phyloP scores from a whole-genome alignment of 2,329 filamentous ascomycete species.

The Penicillium freii region DNA sequence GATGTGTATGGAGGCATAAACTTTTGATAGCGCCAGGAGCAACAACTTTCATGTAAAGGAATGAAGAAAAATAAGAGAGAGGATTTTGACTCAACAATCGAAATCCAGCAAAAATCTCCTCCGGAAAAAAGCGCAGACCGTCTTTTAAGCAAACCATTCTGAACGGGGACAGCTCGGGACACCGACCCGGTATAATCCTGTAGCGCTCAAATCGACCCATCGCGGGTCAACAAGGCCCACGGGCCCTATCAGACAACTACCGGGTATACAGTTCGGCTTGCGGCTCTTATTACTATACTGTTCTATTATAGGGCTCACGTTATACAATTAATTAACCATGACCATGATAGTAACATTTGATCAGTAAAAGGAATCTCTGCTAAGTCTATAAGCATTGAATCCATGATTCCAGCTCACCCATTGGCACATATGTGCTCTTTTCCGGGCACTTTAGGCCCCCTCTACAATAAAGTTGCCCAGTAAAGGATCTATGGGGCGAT shows the following conservation, averaged over 20 bases:
- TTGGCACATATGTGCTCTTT: no score
- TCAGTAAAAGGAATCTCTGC: neutral
- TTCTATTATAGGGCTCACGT: no score
- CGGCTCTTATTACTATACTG: neutral
- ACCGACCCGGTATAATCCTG: slow-evolving; percentile 12
- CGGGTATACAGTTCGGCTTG: neutral
- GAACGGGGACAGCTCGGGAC: slow-evolving; percentile 13
- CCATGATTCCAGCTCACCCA: neutral
- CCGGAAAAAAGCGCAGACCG: slow-evolving; percentile 7
- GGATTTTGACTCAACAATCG: neutral
- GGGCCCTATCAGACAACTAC: neutral
- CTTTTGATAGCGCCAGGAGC: neutral
- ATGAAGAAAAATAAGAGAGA: neutral
- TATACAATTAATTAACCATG: no score
- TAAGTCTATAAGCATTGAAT: neutral
- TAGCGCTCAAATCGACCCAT: slow-evolving; percentile 4
- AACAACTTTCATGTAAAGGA: neutral
- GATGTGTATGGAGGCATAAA: neutral
- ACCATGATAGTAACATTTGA: neutral
- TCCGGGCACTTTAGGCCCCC: neutral
- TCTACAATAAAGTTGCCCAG: neutral
- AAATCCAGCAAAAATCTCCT: neutral
- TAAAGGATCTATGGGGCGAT: neutral
- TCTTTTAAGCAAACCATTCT: slow-evolving; percentile 3
- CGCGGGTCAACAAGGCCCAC: neutral